A percentile compares a stretch with the other conserved stretches of the same genome.
phyloP scores from a whole-genome alignment of 1,284 basidiomycete genomes.

The Leccinum laetum region DNA sequence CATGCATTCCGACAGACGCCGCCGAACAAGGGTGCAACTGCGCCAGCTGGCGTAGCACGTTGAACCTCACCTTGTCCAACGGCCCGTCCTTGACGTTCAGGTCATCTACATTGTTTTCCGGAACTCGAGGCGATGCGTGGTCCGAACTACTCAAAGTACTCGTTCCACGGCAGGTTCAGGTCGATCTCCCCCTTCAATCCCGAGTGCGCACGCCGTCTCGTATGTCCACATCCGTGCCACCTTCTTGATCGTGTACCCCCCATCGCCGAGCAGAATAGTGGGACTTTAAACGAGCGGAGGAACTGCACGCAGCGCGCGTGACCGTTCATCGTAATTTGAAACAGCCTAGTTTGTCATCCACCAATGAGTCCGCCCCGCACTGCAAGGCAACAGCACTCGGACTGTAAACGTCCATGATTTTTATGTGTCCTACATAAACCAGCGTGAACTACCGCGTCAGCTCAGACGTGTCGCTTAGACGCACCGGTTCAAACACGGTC shows the following conservation, averaged over 20 bases:
- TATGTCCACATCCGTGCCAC: slow-evolving; percentile 90
- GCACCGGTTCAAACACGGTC: slow-evolving; percentile 86
- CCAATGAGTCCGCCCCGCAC: slow-evolving; percentile 94
- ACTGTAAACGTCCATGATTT: slow-evolving; percentile 87
- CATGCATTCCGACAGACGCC: slow-evolving; percentile 85
- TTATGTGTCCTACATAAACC: slow-evolving; percentile 66
- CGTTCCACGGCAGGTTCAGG: too few species aligned
- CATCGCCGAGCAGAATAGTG: slow-evolving; percentile 94
- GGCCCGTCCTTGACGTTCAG: slow-evolving; percentile 83
- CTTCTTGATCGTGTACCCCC: slow-evolving; percentile 97
- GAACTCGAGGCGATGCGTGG: slow-evolving; percentile 96
- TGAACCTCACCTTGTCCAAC: slow-evolving; percentile 82
- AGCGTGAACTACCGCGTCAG: background rate
- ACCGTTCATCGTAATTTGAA: slow-evolving; percentile 97
- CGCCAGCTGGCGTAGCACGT: slow-evolving; percentile 78
- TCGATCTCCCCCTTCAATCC: slow-evolving; percentile 55
- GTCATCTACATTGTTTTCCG: slow-evolving; percentile 94
- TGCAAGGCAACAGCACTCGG: slow-evolving; percentile 93
- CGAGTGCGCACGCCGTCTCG: slow-evolving; percentile 94
- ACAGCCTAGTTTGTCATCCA: slow-evolving; percentile 95
- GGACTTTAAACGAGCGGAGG: slow-evolving; percentile 83
- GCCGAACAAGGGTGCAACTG: slow-evolving; percentile 65
- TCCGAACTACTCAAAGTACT: slow-evolving; percentile 91
- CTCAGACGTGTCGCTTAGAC: slow-evolving; percentile 28
- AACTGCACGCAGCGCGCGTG: slow-evolving; percentile 93